phyloP scores from a whole-genome alignment of 2,329 filamentous ascomycete species.

The Curvularia sp. region DNA sequence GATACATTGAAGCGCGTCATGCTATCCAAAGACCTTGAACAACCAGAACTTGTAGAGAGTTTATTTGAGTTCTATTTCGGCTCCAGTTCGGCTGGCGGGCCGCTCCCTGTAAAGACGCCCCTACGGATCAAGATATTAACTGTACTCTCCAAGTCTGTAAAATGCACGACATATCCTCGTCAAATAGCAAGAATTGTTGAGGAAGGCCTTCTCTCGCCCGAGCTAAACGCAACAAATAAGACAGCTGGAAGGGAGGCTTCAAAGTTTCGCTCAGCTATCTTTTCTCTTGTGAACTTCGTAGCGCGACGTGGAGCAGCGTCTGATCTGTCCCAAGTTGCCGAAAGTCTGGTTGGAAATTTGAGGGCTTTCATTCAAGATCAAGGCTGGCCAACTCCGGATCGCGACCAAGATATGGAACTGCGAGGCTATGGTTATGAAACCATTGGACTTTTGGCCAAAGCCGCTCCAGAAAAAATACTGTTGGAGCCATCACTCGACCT shows the following conservation, averaged over 20 bases:
- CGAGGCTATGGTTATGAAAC: slow-evolving; percentile 88
- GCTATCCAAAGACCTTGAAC: slow-evolving; percentile 74
- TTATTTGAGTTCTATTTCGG: slow-evolving; percentile 78
- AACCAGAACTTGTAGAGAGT: slow-evolving; percentile 65
- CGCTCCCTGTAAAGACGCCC: slow-evolving; percentile 63
- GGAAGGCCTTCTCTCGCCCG: slow-evolving; percentile 64
- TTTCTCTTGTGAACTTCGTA: slow-evolving; percentile 87
- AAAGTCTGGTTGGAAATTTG: slow-evolving; percentile 72
- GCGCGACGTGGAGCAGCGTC: slow-evolving; percentile 72
- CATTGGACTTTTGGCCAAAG: slow-evolving; percentile 78
- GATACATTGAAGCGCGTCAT: slow-evolving; percentile 83
- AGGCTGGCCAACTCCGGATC: slow-evolving; percentile 76
- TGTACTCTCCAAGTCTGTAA: slow-evolving; percentile 77
- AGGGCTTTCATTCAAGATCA: slow-evolving; percentile 77
- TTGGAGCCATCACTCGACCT: slow-evolving; percentile 61
- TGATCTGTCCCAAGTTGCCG: slow-evolving; percentile 70
- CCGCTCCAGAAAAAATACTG: slow-evolving; percentile 66
- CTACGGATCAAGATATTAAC: slow-evolving; percentile 79
- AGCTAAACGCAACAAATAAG: slow-evolving; percentile 43
- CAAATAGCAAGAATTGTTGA: slow-evolving; percentile 74
- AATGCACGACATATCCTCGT: slow-evolving; percentile 72
- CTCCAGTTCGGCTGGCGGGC: slow-evolving; percentile 51
- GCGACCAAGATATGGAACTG: slow-evolving; percentile 66
- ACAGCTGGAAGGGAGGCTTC: slow-evolving; percentile 73
- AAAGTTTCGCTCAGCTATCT: slow-evolving; percentile 82